These are phyloP conservation scores for Xerocomellus amylosporus DNA, from an alignment of 768 basidiomycete species.

Conservation along the genomic window DNA sequence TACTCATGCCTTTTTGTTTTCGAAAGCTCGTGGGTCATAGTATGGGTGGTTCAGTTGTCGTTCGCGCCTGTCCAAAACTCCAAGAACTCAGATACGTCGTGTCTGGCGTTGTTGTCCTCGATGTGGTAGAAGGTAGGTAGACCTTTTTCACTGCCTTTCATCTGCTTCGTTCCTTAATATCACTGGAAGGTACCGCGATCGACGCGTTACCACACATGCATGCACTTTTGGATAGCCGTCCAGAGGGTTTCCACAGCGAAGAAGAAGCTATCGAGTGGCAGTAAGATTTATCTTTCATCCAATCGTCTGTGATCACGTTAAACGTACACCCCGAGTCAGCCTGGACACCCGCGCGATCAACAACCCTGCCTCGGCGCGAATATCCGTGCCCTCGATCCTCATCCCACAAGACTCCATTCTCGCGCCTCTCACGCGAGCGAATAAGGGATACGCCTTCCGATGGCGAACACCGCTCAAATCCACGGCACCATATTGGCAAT, in stretches of 20 bases:
- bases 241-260: conserved; percentile 77
- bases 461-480: conserved; percentile 86
- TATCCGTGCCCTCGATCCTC: conserved; percentile 85
- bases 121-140: conserved; percentile 82
- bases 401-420: conserved; percentile 43
- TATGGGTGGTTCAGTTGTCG: conserved; percentile 92
- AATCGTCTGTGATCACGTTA: background rate
- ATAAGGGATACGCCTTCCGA: conserved; percentile 37
- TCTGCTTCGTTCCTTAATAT: background rate
- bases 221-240: conserved; percentile 77
- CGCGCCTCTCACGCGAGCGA: conserved; percentile 26
- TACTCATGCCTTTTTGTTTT: background rate
- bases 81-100: conserved; percentile 68
- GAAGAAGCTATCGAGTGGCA: conserved; percentile 96
- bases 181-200: conserved; percentile 72
- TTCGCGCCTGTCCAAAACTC: conserved; percentile 64
- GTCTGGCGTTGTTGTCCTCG: conserved; percentile 75
- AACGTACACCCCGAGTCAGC: conserved; percentile 38
- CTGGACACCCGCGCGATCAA: conserved; percentile 78
- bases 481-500: conserved; percentile 88
- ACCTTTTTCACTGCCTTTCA: background rate
- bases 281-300: conserved; percentile 45
- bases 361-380: conserved; percentile 75
- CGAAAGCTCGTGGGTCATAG: conserved; percentile 86
- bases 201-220: conserved; percentile 95